phyloP scores from a whole-genome alignment of 2,329 filamentous ascomycete species.

The Penicillium hordei region DNA sequence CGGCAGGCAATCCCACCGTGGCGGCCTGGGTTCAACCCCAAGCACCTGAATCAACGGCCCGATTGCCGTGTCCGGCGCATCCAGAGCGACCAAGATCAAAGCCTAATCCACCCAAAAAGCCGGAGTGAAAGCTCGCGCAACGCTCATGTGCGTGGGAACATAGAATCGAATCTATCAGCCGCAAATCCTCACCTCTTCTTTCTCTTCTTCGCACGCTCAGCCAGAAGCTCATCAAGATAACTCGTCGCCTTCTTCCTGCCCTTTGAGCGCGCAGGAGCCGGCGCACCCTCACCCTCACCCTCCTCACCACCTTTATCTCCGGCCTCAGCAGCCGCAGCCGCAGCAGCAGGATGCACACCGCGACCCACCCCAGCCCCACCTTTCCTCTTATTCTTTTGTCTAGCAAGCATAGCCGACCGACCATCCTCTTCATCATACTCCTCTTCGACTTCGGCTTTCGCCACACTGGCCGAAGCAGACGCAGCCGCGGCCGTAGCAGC shows the following conservation, averaged over 20 bases:
- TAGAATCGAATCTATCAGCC: neutral
- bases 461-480: neutral
- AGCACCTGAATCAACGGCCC: neutral
- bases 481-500: conserved; percentile 30
- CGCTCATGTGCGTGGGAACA: neutral
- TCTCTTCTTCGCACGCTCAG: conserved; percentile 52
- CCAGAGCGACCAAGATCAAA: neutral
- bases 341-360: conserved; percentile 4
- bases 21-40: neutral
- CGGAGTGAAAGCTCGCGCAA: neutral
- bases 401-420: conserved; percentile 41
- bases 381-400: conserved; percentile 27
- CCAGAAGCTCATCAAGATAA: conserved; percentile 56
- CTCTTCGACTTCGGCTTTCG: conserved; percentile 17
- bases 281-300: conserved; percentile 6
- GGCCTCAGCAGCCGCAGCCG: neutral
- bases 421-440: conserved; percentile 46
- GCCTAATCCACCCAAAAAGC: neutral
- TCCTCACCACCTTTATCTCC: conserved; percentile 3
- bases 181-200: conserved; percentile 39
- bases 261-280: conserved; percentile 21
- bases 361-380: neutral
- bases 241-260: conserved; percentile 45
- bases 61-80: neutral
- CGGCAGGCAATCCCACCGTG: neutral